These are phyloP conservation scores for Peronospora belbahrii DNA, from an alignment of 352 stramenopile species.

Conservation along the genomic window DNA sequence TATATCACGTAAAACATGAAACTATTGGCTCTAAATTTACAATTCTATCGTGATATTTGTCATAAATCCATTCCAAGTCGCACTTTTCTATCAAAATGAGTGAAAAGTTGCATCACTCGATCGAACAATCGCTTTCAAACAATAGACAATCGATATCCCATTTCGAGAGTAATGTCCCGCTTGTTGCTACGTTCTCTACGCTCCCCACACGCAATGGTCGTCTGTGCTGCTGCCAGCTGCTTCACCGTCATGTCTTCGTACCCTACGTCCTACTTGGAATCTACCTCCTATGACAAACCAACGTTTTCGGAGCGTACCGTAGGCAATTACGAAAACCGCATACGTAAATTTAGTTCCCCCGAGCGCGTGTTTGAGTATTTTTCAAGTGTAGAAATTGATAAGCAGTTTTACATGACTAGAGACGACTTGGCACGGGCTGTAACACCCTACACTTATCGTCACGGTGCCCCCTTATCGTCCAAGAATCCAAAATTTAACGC, in stretches of 20 bases:
- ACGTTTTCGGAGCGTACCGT: slow-evolving; percentile 75
- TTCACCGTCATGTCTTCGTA: slow-evolving; percentile 1
- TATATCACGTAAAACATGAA: too few species aligned
- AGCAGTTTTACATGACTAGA: slow-evolving; percentile 78
- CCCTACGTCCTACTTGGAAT: slow-evolving; percentile 15
- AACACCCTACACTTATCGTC: slow-evolving; percentile 77
- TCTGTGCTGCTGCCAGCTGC: slow-evolving; percentile 8
- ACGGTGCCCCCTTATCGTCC: slow-evolving; percentile 55
- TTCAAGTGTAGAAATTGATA: slow-evolving; percentile 75
- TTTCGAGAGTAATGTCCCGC: slow-evolving; percentile 13
- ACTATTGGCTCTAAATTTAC: too few species aligned
- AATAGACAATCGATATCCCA: too few species aligned
- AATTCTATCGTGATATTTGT: slow-evolving; percentile 31
- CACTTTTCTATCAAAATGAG: too few species aligned
- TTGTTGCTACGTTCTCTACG: slow-evolving; percentile 23
- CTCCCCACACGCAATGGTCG: slow-evolving; percentile 3
- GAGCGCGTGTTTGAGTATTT: slow-evolving; percentile 89
- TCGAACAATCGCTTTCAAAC: slow-evolving; percentile 6
- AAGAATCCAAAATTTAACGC: slow-evolving; percentile 83
- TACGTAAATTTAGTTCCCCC: slow-evolving; percentile 76
- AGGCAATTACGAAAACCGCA: slow-evolving; percentile 84
- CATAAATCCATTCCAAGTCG: not conserved
- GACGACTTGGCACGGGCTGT: slow-evolving; percentile 74
- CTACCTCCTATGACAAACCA: slow-evolving; percentile 17
- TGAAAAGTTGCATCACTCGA: too few species aligned